A percentile compares a stretch with the other conserved stretches of the same genome.
These are phyloP conservation scores for Vanderwaltozyma yarrowii DNA, from an alignment of 805 yeast genomes.

Conservation along the genomic window DNA sequence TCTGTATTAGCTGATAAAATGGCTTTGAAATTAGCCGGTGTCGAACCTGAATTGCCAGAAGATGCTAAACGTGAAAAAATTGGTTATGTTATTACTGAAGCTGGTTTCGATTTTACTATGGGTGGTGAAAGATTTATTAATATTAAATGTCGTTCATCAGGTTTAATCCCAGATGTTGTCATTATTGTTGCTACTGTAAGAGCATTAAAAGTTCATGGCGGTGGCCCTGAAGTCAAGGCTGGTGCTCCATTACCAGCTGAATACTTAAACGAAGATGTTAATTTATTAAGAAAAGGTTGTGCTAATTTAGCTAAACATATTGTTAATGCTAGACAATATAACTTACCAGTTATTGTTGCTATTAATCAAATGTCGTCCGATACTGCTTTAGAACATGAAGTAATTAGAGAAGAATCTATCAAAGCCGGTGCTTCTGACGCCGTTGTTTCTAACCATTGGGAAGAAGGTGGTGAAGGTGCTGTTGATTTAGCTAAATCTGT, in stretches of 20 bases:
- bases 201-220: constrained; percentile 80
- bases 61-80: constrained; percentile 39
- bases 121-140: constrained; percentile 83
- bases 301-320: constrained; percentile 72
- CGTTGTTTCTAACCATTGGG: constrained; percentile 78
- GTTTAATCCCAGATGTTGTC: constrained; percentile 65
- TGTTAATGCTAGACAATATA: constrained; percentile 57
- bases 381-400: constrained; percentile 55
- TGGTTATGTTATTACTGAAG: constrained; percentile 79
- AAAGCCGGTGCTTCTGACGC: constrained; percentile 76
- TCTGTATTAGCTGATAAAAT: constrained; percentile 73
- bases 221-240: constrained; percentile 81
- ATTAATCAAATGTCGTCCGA: constrained; percentile 72
- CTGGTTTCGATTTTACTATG: constrained; percentile 86
- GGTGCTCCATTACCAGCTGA: constrained; percentile 71
- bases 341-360: constrained; percentile 74
- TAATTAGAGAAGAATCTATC: constrained; percentile 55
- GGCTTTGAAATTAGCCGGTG: constrained; percentile 73
- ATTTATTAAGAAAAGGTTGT: constrained; percentile 58
- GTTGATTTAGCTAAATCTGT: constrained; percentile 63
- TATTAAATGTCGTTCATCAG: constrained; percentile 76
- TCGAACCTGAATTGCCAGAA: constrained; percentile 36
- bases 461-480: constrained; percentile 77
- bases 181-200: constrained; percentile 78
- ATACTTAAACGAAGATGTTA: constrained; percentile 62